Conservation (phyloP, 805 yeast species). For the Saturnispora serradocipensis region DNA sequence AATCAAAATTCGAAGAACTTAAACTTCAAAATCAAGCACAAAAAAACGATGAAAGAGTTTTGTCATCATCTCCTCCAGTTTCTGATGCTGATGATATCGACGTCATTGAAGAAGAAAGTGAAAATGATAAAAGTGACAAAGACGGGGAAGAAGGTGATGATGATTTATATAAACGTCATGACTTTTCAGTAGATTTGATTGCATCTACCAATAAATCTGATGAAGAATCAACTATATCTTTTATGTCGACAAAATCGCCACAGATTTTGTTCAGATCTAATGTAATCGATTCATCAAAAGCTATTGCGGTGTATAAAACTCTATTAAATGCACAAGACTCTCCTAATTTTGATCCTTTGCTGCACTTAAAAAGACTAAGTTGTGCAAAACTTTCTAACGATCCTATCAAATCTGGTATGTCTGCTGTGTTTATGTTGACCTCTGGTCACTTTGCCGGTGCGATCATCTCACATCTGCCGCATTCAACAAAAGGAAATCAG, state of each 20-base stretch:
- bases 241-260: conserved; percentile 64
- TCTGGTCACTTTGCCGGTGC: conserved; percentile 99
- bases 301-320: conserved; percentile 59
- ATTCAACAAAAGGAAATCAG: conserved; percentile 46
- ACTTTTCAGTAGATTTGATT: neutral
- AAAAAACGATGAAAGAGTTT: neutral
- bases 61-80: neutral
- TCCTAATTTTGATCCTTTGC: conserved; percentile 37
- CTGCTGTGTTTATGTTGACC: conserved; percentile 88
- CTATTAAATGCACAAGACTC: conserved; percentile 37
- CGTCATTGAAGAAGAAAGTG: neutral
- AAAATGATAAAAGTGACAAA: conserved; percentile 17
- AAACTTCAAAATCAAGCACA: neutral
- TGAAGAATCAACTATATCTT: conserved; percentile 35
- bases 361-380: conserved; percentile 28
- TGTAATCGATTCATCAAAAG: conserved; percentile 27
- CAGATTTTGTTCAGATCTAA: conserved; percentile 47
- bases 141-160: conserved; percentile 18
- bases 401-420: conserved; percentile 29
- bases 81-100: neutral
- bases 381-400: conserved; percentile 12
- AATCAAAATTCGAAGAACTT: conserved; percentile 2
- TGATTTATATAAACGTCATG: neutral
- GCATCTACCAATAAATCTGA: neutral
- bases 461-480: conserved; percentile 63